Percentiles rank a stretch among this genome's conserved stretches.
phyloP scores from a whole-genome alignment of 441 rosid genomes.

The Corymbia citriodora region DNA sequence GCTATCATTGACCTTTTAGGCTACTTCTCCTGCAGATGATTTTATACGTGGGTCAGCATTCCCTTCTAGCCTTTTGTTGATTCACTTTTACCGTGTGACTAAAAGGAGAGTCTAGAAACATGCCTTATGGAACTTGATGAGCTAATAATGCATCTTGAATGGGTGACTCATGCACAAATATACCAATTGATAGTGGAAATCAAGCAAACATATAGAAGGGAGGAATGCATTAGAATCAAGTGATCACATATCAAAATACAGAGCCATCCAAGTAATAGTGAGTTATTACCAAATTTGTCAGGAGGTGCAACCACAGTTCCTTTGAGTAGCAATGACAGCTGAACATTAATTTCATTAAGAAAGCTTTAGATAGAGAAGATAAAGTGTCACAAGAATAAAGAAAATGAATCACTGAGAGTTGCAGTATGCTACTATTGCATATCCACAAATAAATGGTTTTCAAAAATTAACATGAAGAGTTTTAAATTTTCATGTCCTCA shows the following conservation, averaged over 20 bases:
- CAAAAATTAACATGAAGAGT: not conserved
- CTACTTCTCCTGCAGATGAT: not conserved
- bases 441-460: not conserved
- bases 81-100: not conserved
- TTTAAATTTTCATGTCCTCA: not conserved
- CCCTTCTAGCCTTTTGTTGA: not conserved
- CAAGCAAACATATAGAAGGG: not conserved
- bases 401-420: not conserved
- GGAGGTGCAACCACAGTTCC: conserved; percentile 99
- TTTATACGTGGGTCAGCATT: not conserved
- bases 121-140: not conserved
- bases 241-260: conserved; percentile 2
- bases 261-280: conserved; percentile 4
- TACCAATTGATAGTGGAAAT: not conserved
- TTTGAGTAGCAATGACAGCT: conserved; percentile 87
- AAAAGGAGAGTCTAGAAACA: not conserved
- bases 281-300: conserved; percentile 82
- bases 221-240: not conserved
- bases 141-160: not conserved
- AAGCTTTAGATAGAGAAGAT: conserved; percentile 17
- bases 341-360: conserved; percentile 8
- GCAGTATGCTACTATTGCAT: not conserved
- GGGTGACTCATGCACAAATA: not conserved
- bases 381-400: not conserved
- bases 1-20: not conserved